Evolutionary conservation across 164 flowering plant genomes (phyloP).

Genomic region (Nymphaea thermarum): DNA sequence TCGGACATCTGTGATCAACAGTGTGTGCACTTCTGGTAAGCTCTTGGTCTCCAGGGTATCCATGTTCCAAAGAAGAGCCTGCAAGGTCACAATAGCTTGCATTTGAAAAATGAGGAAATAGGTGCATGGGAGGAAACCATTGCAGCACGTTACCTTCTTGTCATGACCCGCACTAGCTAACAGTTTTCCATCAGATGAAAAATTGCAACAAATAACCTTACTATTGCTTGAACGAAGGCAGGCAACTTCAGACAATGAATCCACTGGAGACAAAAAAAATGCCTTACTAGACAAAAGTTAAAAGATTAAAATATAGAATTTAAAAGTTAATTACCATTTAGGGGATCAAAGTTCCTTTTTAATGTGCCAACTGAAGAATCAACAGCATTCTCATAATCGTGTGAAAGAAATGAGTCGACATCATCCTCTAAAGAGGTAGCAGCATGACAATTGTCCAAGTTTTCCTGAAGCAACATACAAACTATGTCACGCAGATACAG

Average conservation of each 20-base stretch:
- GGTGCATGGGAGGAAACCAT: background rate
- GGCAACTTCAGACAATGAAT: conserved; percentile 19
- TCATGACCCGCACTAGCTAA: conserved; percentile 37
- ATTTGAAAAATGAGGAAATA: background rate
- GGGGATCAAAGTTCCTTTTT: no score
- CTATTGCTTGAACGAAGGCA: conserved; percentile 12
- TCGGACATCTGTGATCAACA: conserved; percentile 64
- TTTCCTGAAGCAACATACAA: no score
- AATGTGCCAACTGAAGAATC: no score
- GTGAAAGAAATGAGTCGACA: no score
- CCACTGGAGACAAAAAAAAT: conserved; percentile 7
- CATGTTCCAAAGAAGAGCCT: conserved; percentile 66
- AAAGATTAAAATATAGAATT: no score
- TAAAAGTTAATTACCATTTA: no score
- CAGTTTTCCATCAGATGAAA: conserved; percentile 27
- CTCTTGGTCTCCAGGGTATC: conserved; percentile 41
- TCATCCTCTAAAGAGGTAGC: no score
- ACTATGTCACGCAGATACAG: no score
- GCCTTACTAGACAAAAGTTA: no score
- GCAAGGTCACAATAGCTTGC: conserved; percentile 5
- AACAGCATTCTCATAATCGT: no score
- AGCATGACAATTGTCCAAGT: no score
- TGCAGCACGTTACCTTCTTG: conserved; percentile 30
- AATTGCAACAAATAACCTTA: conserved; percentile 29
- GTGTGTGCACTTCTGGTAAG: conserved; percentile 53